Evolutionary conservation across 176 grass and related monocot genomes (phyloP).

Genomic region (Tillandsia leiboldiana): DNA sequence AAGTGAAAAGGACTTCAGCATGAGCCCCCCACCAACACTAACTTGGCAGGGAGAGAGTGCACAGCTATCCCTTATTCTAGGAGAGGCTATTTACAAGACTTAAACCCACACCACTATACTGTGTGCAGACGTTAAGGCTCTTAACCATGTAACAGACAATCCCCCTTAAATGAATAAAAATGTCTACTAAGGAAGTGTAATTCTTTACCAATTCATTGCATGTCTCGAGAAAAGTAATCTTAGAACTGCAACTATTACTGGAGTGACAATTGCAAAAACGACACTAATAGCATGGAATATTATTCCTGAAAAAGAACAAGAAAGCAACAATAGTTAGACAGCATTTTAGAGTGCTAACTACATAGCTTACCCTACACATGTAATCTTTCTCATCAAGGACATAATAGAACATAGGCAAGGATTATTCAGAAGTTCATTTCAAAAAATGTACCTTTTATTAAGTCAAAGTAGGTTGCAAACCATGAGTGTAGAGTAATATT

Average conservation of each 20-base stretch:
- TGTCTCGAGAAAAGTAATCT: slow-evolving; percentile 82
- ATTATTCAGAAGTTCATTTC: slow-evolving; percentile 17
- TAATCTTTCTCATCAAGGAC: not conserved
- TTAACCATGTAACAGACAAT: slow-evolving; percentile 7
- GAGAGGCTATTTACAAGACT: not conserved
- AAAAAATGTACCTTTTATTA: slow-evolving; percentile 53
- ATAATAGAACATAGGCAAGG: slow-evolving; percentile 2
- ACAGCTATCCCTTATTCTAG: no score
- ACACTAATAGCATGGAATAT: slow-evolving; percentile 64
- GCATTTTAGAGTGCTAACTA: not conserved
- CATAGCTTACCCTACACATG: not conserved
- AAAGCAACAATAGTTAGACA: not conserved
- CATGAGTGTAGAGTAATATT: slow-evolving; percentile 42
- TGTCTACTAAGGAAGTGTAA: slow-evolving; percentile 13
- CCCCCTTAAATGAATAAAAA: not conserved
- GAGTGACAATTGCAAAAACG: slow-evolving; percentile 67
- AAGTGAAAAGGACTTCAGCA: not conserved
- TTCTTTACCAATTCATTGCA: slow-evolving; percentile 93
- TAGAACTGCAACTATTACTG: slow-evolving; percentile 58
- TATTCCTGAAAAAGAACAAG: slow-evolving; percentile 57
- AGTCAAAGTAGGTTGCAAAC: slow-evolving; percentile 38
- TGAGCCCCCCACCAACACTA: no score
- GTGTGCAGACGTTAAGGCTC: no score
- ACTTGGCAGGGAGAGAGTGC: no score
- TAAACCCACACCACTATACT: no score